Base-by-base conservation (phyloP, 805 yeast genomes). In the Kockiozyma suomiensis region DNA sequence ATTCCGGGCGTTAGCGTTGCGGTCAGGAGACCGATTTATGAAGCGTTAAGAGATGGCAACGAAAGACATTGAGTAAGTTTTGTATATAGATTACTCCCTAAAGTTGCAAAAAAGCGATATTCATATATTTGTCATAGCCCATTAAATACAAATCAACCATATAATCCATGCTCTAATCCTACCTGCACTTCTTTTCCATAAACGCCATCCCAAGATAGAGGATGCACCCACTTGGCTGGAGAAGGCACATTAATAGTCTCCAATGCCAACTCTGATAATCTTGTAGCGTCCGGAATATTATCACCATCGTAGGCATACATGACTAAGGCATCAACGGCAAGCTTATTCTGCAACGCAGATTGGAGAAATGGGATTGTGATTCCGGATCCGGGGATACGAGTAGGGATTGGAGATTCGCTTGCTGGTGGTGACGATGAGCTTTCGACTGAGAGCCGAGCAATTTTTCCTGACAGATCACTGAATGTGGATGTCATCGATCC, bases 251-350 rank as follows among this genome's bases (percentile, higher is more conserved):
- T 70, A 28, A 76, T 66, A 19, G 75, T 61, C 3, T 73, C 66
- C 4, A 71, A 65, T 1, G 79, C 70, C 33, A 73, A 71, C 12
- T 64, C 62, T 1, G 88, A 84, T 61, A 87, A 72, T 8, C 70
- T 62, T 45, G 76, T 76, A 6, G 96, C 94, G 71, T 91, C 97
- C 21, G 73, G 70, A 30, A 85, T 81, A 72, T 93, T 93, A 72
- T 92, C 97, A 35, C 98, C 97, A 71, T 92, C 97, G 72, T 89
- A 90, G 1, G 87, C 96, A 70, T 80, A 85, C 17, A 82, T 77
- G 10, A 82, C 81, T n/a, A 82, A 62, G 3, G 81, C 79, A n/a
- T 69, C 72, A 21, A 78, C 70, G 7, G 41, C 52, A 5, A 55
- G 26, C 5, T 49, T 48, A 6, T 42, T 7, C 3, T 41, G 25